A percentile compares a stretch with the other conserved stretches of the same genome.
phyloP scores from a whole-genome alignment of 225 moss, liverwort and hornwort genomes.

The Straminergon stramineum region DNA sequence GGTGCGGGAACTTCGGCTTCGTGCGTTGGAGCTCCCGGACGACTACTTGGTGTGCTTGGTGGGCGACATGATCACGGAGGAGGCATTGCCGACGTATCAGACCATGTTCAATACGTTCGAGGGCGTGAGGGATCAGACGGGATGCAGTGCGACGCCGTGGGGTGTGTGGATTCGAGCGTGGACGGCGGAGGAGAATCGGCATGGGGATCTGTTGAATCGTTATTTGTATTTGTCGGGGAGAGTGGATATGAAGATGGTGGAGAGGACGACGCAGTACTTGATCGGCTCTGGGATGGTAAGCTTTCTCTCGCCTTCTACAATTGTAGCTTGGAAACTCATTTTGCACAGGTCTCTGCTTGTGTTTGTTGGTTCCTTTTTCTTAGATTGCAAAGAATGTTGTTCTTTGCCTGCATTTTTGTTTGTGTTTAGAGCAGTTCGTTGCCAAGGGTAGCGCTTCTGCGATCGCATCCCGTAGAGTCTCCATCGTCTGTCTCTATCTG shows the following conservation, averaged over 20 bases:
- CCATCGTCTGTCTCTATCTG: too few species aligned
- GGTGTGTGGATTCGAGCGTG: conserved; percentile 75
- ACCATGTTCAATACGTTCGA: conserved; percentile 83
- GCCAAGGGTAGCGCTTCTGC: background rate
- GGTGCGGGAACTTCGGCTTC: conserved; percentile 20
- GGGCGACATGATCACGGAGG: conserved; percentile 76
- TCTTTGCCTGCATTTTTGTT: background rate
- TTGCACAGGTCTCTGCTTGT: background rate
- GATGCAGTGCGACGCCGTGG: conserved; percentile 66
- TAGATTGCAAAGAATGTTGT: background rate
- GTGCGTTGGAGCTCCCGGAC: conserved; percentile 42
- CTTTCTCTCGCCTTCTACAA: background rate
- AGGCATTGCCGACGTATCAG: conserved; percentile 77
- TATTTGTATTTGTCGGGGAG: conserved; percentile 77
- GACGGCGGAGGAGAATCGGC: conserved; percentile 95
- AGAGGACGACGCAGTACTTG: conserved; percentile 67
- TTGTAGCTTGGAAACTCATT: background rate
- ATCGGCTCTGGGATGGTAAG: conserved; percentile 88
- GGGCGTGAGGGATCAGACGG: conserved; percentile 65
- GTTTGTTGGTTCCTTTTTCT: background rate
- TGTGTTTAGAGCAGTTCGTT: background rate
- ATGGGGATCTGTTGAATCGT: conserved; percentile 72
- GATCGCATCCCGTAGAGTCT: background rate
- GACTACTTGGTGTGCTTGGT: conserved; percentile 48
- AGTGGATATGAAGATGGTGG: conserved; percentile 81